A percentile compares a stretch with the other conserved stretches of the same genome.
Evolutionary conservation across 1,139 yeast genomes (phyloP).

Genomic region (Spathaspora sp.): DNA sequence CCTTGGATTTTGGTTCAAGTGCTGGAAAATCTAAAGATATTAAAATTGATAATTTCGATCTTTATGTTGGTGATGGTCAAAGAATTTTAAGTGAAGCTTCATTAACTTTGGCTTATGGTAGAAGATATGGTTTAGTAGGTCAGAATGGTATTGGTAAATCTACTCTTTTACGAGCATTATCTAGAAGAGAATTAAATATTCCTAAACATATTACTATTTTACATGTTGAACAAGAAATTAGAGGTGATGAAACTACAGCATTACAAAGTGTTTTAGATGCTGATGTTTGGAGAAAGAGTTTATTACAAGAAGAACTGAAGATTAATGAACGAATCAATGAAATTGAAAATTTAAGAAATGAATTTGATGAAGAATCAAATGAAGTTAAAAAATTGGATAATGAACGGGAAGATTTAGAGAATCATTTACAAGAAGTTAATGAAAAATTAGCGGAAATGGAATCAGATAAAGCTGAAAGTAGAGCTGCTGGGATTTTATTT

Average conservation of each 20-base stretch:
- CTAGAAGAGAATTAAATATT: conserved; percentile 88
- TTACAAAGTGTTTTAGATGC: conserved; percentile 95
- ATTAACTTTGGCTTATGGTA: conserved; percentile 84
- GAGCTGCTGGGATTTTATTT: conserved; percentile 91
- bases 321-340: conserved; percentile 73
- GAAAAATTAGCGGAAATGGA: conserved; percentile 90
- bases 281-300: conserved; percentile 96
- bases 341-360: conserved; percentile 65
- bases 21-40: conserved; percentile 96
- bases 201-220: conserved; percentile 94
- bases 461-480: conserved; percentile 94
- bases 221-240: conserved; percentile 95
- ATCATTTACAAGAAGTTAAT: conserved; percentile 72
- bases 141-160: conserved; percentile 99
- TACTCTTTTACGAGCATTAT: conserved; percentile 82
- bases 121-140: conserved; percentile 96
- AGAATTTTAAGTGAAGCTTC: conserved; percentile 89
- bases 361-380: conserved; percentile 80
- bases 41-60: conserved; percentile 87
- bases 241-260: conserved; percentile 90
- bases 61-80: conserved; percentile 93
- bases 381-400: conserved; percentile 81
- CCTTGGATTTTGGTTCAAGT: conserved; percentile 85
- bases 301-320: conserved; percentile 71
- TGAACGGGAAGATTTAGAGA: conserved; percentile 83